Percentiles rank a stretch among this genome's conserved stretches.
These are phyloP conservation scores for Cladorrhinum sp. DNA, from an alignment of 2,329 filamentous ascomycete genomes.

Conservation along the genomic window DNA sequence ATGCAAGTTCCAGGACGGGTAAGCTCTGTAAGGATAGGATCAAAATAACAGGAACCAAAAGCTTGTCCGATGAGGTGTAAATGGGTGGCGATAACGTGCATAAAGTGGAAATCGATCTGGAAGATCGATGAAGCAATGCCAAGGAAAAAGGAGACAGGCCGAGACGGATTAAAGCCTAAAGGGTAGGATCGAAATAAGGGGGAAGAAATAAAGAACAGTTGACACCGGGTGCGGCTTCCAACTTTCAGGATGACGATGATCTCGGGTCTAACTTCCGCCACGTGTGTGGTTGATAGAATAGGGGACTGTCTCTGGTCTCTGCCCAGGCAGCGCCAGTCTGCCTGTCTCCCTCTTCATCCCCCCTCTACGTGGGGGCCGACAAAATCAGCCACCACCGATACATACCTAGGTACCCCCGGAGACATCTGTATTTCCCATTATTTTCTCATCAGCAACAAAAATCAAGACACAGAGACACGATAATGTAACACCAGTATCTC, in stretches of 20 bases:
- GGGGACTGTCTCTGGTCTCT: background rate
- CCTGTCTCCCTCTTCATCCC: background rate
- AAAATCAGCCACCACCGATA: background rate
- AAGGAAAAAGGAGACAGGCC: constrained; percentile 17
- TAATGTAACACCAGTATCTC: background rate
- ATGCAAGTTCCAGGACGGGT: background rate
- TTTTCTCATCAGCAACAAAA: too few relatives aligned
- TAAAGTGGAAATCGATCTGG: constrained; percentile 13
- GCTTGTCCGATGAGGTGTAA: background rate
- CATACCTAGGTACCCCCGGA: too few relatives aligned
- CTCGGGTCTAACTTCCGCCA: background rate
- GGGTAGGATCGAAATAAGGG: background rate
- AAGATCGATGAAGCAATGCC: constrained; percentile 25
- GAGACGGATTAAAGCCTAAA: constrained; percentile 16
- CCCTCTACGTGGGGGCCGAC: background rate
- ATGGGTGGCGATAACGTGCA: constrained; percentile 1
- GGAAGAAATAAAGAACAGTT: background rate
- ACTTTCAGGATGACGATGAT: background rate
- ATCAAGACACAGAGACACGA: background rate
- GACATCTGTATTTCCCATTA: too few relatives aligned
- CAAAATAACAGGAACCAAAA: background rate
- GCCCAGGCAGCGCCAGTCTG: too few relatives aligned
- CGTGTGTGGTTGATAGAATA: background rate
- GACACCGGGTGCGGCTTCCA: background rate
- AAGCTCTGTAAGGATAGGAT: background rate